Evolutionary conservation across 1,284 basidiomycete species (phyloP).

Genomic region (Lentinula novae-zelandiae): DNA sequence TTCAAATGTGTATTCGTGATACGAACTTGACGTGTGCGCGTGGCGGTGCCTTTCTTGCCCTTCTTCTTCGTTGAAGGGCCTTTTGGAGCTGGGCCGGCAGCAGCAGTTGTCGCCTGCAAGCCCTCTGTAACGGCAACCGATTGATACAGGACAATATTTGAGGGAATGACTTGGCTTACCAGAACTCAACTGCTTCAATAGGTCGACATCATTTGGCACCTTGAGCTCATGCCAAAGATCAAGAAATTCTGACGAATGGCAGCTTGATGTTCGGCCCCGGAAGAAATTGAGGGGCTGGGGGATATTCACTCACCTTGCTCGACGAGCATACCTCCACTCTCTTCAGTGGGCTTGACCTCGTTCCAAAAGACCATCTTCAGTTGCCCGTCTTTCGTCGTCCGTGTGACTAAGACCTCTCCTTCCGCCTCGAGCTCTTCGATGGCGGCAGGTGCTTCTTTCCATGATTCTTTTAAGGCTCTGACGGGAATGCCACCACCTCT

Average conservation of each 20-base stretch:
- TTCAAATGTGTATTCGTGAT: constrained; percentile 88
- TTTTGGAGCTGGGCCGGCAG: constrained; percentile 50
- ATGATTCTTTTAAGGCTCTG: constrained; percentile 81
- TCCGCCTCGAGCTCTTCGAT: constrained; percentile 86
- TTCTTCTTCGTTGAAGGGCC: constrained; percentile 68
- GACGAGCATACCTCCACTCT: constrained; percentile 61
- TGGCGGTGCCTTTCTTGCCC: constrained; percentile 69
- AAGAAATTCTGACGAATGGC: constrained; percentile 61
- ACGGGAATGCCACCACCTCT: constrained; percentile 84
- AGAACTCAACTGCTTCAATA: constrained; percentile 70
- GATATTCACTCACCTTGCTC: constrained; percentile 66
- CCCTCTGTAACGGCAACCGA: constrained; percentile 47
- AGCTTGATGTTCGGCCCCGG: background rate
- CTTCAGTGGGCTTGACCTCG: constrained; percentile 75
- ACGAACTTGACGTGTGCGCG: constrained; percentile 71
- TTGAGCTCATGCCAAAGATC: constrained; percentile 83
- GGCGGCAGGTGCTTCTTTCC: constrained; percentile 79
- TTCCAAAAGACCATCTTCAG: constrained; percentile 91
- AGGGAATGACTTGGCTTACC: constrained; percentile 36
- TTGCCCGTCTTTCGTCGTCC: constrained; percentile 81
- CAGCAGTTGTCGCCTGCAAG: constrained; percentile 68
- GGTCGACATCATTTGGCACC: constrained; percentile 82
- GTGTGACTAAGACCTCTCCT: constrained; percentile 82
- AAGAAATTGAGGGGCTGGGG: background rate
- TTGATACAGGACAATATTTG: constrained; percentile 8